phyloP scores from a whole-genome alignment of 495 filamentous ascomycete genomes.

The Penicillium paradoxum region DNA sequence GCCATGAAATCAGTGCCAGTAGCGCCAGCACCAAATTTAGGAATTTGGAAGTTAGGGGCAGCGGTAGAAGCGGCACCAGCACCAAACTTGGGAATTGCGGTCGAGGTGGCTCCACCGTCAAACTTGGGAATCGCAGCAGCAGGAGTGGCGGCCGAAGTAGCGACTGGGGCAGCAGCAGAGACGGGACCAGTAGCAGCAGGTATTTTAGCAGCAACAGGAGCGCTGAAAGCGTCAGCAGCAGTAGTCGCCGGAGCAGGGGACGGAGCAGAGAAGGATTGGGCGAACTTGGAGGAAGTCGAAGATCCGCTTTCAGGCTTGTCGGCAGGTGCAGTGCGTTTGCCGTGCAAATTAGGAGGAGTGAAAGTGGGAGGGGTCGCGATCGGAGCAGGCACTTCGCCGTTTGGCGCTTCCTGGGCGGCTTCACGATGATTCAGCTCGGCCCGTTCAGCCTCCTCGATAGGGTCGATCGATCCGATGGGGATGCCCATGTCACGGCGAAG shows the following conservation, averaged over 20 bases:
- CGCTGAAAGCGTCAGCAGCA: not conserved
- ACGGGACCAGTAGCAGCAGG: not conserved
- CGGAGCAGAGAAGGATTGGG: slow-evolving; percentile 39
- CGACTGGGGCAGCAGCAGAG: not conserved
- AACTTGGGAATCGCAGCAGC: not conserved
- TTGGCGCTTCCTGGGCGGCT: not conserved
- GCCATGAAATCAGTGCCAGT: slow-evolving; percentile 30
- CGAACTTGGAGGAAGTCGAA: slow-evolving; percentile 29
- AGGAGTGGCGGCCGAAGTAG: not conserved
- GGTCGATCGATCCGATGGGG: slow-evolving; percentile 18
- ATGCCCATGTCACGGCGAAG: slow-evolving; percentile 32
- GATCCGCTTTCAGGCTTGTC: not conserved
- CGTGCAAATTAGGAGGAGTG: not conserved
- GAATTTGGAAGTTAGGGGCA: slow-evolving; percentile 18
- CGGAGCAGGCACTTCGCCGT: not conserved
- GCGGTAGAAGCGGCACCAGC: not conserved
- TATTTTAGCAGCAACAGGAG: not conserved
- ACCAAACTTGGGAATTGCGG: not conserved
- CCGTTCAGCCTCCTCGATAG: not conserved
- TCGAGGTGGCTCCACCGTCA: not conserved
- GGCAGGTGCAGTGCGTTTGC: not conserved
- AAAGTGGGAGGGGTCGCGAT: not conserved
- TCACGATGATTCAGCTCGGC: not conserved
- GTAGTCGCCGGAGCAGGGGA: slow-evolving; percentile 7
- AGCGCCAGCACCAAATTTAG: slow-evolving; percentile 29